Conservation (phyloP, 805 yeast genomes). For the Candida stauntonica region DNA sequence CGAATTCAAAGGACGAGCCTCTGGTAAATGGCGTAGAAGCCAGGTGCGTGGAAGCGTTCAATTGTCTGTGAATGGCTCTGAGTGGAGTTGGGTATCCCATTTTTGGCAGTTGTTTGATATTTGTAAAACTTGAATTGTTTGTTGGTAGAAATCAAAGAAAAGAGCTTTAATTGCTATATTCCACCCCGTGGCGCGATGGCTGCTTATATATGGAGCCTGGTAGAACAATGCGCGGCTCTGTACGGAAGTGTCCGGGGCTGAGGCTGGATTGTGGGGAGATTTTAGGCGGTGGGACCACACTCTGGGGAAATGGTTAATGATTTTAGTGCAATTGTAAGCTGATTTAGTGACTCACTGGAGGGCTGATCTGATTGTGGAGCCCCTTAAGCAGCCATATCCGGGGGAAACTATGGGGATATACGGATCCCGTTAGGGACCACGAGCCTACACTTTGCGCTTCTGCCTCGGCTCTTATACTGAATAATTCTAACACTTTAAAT, state of each 20-base stretch:
- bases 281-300: background rate
- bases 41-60: constrained; percentile 29
- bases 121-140: background rate
- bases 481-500: background rate
- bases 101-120: background rate
- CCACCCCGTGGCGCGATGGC: too few relatives aligned
- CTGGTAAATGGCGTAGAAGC: constrained; percentile 35
- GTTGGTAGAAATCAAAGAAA: background rate
- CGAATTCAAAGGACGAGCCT: constrained; percentile 28
- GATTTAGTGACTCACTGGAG: too few relatives aligned
- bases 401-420: too few relatives aligned
- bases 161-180: too few relatives aligned
- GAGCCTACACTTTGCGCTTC: too few relatives aligned
- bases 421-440: too few relatives aligned
- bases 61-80: constrained; percentile 36
- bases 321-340: background rate
- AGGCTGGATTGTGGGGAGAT: background rate
- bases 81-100: constrained; percentile 39
- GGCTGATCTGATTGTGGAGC: too few relatives aligned
- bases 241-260: too few relatives aligned
- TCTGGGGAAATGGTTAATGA: background rate
- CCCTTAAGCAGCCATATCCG: too few relatives aligned
- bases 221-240: too few relatives aligned
- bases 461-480: too few relatives aligned
- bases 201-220: too few relatives aligned